phyloP scores from a whole-genome alignment of 139 green algal species.

The Volvox reticuliferus region DNA sequence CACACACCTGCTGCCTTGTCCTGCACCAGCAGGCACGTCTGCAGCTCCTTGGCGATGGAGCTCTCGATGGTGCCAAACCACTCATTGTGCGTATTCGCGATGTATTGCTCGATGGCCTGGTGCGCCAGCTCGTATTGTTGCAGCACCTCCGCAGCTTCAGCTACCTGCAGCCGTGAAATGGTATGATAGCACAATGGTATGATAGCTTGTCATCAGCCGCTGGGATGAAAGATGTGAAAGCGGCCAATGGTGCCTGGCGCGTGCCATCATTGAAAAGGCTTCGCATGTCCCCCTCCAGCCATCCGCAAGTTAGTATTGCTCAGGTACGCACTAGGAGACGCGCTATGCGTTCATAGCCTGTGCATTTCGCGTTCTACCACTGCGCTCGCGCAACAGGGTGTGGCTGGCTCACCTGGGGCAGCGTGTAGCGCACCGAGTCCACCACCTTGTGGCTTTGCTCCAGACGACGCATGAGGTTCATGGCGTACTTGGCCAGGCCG shows the following conservation, averaged over 20 bases:
- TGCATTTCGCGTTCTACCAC: too few species aligned
- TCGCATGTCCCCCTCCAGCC: too few species aligned
- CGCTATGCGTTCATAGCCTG: too few species aligned
- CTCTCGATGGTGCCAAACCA: constrained; percentile 83
- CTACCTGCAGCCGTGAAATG: constrained; percentile 44
- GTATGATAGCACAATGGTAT: too few species aligned
- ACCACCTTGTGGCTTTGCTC: constrained; percentile 58
- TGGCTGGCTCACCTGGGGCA: constrained; percentile 60
- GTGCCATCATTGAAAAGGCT: too few species aligned
- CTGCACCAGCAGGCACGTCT: constrained; percentile 75
- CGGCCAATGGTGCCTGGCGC: too few species aligned
- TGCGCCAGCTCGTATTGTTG: constrained; percentile 78
- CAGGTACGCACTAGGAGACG: too few species aligned
- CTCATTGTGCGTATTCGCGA: constrained; percentile 83
- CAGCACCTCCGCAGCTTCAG: constrained; percentile 73
- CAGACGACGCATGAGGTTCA: constrained; percentile 71
- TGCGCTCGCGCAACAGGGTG: neutral
- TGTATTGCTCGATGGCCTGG: constrained; percentile 84
- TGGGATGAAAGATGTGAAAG: too few species aligned
- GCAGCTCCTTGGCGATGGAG: constrained; percentile 72
- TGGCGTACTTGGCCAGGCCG: constrained; percentile 74
- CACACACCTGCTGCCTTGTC: constrained; percentile 68
- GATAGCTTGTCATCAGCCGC: too few species aligned
- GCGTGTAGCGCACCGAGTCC: constrained; percentile 65
- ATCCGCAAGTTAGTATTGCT: too few species aligned